Evolutionary conservation across 2,329 filamentous ascomycete genomes (phyloP).

Genomic region (Dactylellina haptotyla): DNA sequence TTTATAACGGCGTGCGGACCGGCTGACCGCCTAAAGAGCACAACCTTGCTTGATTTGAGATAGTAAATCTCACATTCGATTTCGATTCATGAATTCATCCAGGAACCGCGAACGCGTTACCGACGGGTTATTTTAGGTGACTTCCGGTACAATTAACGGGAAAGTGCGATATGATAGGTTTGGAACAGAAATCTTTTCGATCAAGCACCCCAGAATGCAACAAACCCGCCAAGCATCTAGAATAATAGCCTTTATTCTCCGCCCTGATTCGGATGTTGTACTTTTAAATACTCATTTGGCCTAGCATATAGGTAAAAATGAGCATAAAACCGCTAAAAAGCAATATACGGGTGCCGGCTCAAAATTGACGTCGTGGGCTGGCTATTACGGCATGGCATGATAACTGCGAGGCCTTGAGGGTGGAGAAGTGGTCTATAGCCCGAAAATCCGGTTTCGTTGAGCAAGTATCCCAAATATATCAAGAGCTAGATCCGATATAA

Average conservation of each 20-base stretch:
- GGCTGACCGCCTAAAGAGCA: slow-evolving; percentile 41
- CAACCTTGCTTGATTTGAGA: slow-evolving; percentile 1
- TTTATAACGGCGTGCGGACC: slow-evolving; percentile 49
- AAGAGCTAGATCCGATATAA: background rate
- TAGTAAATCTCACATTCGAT: background rate
- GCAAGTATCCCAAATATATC: background rate
- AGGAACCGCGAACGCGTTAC: slow-evolving; percentile 4
- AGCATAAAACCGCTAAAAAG: too few relatives aligned
- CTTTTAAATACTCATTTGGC: too few relatives aligned
- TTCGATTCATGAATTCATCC: background rate
- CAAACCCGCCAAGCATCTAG: too few relatives aligned
- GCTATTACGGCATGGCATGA: background rate
- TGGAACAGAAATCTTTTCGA: too few relatives aligned
- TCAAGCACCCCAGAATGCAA: too few relatives aligned
- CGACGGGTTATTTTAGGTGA: slow-evolving; percentile 27
- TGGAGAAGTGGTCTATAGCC: slow-evolving; percentile 15
- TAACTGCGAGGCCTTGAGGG: slow-evolving; percentile 6
- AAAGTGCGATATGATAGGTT: background rate
- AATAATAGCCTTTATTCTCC: too few relatives aligned
- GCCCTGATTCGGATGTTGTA: too few relatives aligned
- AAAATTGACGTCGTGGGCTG: slow-evolving; percentile 16
- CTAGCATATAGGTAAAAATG: too few relatives aligned
- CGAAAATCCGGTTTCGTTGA: slow-evolving; percentile 11
- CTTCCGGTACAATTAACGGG: slow-evolving; percentile 4
- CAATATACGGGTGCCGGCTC: too few relatives aligned